Evolutionary conservation across 768 basidiomycete genomes (phyloP).

Genomic region (Stropharia rugosoannulata): DNA sequence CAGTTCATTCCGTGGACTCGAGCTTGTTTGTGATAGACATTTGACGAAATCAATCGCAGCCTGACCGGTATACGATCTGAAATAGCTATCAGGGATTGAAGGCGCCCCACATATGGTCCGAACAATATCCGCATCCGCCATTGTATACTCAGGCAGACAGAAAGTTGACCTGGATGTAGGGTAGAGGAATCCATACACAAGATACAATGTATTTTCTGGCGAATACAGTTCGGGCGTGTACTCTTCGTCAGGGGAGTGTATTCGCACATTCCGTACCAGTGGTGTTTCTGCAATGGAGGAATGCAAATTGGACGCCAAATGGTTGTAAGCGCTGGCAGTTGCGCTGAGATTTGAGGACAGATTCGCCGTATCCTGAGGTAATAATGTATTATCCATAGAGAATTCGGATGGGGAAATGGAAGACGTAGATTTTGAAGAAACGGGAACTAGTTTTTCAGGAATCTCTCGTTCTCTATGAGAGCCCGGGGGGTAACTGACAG

Average conservation of each 20-base stretch:
- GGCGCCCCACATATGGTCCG: background rate
- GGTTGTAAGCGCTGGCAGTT: too few relatives aligned
- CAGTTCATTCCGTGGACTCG: background rate
- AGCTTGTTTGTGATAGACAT: background rate
- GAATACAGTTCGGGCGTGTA: too few relatives aligned
- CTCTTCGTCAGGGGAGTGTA: too few relatives aligned
- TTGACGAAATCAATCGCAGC: background rate
- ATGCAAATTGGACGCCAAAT: background rate
- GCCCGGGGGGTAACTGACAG: too few relatives aligned
- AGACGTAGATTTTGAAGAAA: too few relatives aligned
- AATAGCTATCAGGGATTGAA: background rate
- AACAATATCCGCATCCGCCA: background rate
- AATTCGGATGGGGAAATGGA: background rate
- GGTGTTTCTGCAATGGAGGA: too few relatives aligned
- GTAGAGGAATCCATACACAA: background rate
- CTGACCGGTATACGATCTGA: background rate
- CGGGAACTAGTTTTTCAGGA: too few relatives aligned
- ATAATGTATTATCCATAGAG: too few relatives aligned
- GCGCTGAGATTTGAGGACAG: too few relatives aligned
- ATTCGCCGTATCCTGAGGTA: too few relatives aligned
- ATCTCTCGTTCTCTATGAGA: too few relatives aligned
- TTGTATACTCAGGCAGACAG: background rate
- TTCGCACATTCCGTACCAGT: background rate
- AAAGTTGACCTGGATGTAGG: background rate
- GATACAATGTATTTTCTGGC: background rate